Conservation (phyloP, 441 rosid genomes). For the Populus hybrid region DNA sequence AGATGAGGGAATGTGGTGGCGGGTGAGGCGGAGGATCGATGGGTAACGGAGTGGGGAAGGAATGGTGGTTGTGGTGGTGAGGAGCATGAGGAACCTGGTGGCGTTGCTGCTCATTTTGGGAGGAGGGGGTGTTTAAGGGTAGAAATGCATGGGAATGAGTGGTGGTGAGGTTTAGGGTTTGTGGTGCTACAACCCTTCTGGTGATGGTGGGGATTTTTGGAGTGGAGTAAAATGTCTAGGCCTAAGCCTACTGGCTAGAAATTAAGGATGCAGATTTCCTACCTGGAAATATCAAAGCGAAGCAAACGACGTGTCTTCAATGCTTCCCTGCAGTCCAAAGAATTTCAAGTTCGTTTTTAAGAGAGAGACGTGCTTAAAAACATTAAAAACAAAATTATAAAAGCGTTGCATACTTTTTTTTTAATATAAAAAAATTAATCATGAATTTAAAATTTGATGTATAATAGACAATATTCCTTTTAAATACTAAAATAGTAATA, state of each 20-base stretch:
- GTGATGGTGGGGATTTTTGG: background rate
- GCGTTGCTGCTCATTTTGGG: constrained; percentile 48
- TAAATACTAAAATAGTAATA: too few relatives aligned
- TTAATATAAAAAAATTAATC: too few relatives aligned
- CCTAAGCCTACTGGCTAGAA: background rate
- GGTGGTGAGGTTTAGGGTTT: background rate
- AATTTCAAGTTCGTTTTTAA: too few relatives aligned
- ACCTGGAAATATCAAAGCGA: background rate
- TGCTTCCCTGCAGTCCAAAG: background rate
- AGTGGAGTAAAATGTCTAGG: background rate
- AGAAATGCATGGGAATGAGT: constrained; percentile 3
- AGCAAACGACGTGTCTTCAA: background rate
- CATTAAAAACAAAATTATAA: too few relatives aligned
- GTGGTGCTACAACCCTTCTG: constrained; percentile 18
- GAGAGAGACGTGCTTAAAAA: too few relatives aligned
- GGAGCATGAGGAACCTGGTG: constrained; percentile 57
- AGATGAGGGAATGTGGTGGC: constrained; percentile 18
- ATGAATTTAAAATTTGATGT: too few relatives aligned
- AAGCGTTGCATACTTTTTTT: too few relatives aligned
- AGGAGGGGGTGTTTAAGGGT: background rate
- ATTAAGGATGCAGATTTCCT: background rate
- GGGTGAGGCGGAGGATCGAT: constrained; percentile 15
- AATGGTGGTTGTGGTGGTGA: constrained; percentile 37
- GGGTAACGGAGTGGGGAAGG: constrained; percentile 26
- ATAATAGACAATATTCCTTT: too few relatives aligned